phyloP scores from a whole-genome alignment of 306 rosid species.

The Pterocarpus santalinus region DNA sequence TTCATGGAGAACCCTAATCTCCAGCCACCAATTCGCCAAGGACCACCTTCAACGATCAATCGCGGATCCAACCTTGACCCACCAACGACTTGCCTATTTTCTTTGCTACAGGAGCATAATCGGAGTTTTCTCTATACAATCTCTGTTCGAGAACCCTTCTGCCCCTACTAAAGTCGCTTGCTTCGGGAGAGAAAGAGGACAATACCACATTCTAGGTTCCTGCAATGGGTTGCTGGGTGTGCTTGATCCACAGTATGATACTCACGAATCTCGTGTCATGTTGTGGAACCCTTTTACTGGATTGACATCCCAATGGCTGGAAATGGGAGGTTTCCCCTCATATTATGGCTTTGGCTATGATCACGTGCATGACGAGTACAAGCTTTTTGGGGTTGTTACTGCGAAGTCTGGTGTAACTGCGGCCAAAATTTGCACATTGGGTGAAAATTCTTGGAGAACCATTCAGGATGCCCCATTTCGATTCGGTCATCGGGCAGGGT shows the following conservation, averaged over 20 bases:
- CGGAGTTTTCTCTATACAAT: not conserved
- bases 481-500: not conserved
- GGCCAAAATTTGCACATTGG: slow-evolving; percentile 25
- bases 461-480: not conserved
- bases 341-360: slow-evolving; percentile 39
- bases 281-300: slow-evolving; percentile 45
- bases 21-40: slow-evolving; percentile 33
- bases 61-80: not conserved
- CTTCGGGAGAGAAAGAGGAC: not conserved
- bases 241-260: not conserved
- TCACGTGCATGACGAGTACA: slow-evolving; percentile 38
- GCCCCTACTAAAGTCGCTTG: not conserved
- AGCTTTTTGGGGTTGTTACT: not conserved
- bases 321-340: not conserved
- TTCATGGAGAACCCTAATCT: slow-evolving; percentile 45
- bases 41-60: slow-evolving; percentile 23
- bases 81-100: not conserved
- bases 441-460: not conserved
- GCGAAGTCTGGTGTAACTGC: not conserved
- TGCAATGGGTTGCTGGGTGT: slow-evolving; percentile 42
- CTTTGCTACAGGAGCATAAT: not conserved
- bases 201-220: slow-evolving; percentile 17
- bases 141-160: not conserved
- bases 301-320: not conserved
- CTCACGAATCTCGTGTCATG: not conserved